phyloP scores from a whole-genome alignment of 305 asterid species.

The Fraxinus velutina region DNA sequence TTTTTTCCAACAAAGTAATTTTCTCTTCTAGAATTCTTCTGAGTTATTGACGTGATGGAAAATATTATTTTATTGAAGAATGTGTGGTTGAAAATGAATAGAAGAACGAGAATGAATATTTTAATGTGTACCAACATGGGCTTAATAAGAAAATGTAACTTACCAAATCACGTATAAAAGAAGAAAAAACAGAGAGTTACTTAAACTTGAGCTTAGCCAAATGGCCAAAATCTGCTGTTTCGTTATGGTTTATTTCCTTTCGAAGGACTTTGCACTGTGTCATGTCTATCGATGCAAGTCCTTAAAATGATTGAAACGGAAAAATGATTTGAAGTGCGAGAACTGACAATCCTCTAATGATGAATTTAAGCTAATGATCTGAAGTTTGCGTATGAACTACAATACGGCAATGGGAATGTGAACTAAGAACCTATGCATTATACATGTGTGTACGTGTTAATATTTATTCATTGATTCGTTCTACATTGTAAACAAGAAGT shows the following conservation, averaged over 20 bases:
- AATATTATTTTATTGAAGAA: no score
- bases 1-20: neutral
- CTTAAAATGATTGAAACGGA: neutral
- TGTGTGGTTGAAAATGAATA: no score
- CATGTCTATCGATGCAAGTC: neutral
- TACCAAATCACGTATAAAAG: neutral
- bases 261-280: neutral
- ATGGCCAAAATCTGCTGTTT: neutral
- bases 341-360: neutral
- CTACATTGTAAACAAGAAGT: neutral
- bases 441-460: neutral
- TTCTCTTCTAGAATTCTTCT: neutral
- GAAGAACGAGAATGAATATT: no score
- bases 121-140: no score
- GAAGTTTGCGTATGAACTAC: neutral
- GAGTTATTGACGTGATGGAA: no score
- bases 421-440: neutral
- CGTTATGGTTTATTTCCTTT: neutral
- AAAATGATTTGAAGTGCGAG: neutral
- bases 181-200: neutral
- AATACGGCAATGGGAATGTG: neutral
- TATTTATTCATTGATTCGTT: neutral
- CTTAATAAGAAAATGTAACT: neutral
- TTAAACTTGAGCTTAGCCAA: neutral
- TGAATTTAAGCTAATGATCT: neutral